Evolutionary conservation across 306 rosid species (phyloP).

Genomic region (Vicia sativa): DNA sequence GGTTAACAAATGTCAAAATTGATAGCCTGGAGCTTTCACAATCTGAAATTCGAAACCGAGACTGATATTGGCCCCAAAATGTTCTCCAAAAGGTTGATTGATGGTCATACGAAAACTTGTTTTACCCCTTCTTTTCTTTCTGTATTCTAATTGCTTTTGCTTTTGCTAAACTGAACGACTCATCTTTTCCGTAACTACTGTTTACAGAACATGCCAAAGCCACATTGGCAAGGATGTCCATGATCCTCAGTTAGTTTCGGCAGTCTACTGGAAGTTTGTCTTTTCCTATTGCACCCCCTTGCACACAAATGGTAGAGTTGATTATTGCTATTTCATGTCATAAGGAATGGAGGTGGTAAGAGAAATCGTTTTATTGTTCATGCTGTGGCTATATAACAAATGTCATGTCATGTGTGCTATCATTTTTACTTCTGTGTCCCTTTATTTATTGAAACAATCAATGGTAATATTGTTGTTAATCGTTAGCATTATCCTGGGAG

Average conservation of each 20-base stretch:
- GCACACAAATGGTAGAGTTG: slow-evolving; percentile 10
- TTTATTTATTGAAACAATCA: not conserved
- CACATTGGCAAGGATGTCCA: slow-evolving; percentile 4
- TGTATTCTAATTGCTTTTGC: slow-evolving; percentile 16
- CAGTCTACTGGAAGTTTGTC: slow-evolving; percentile 16
- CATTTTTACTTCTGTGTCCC: slow-evolving; percentile 20
- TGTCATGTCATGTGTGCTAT: slow-evolving; percentile 11
- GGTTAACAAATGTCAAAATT: slow-evolving; percentile 14
- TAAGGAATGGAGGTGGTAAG: slow-evolving; percentile 16
- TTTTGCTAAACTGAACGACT: slow-evolving; percentile 11
- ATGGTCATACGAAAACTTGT: slow-evolving; percentile 21
- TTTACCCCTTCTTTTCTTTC: slow-evolving; percentile 1
- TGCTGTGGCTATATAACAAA: slow-evolving; percentile 1
- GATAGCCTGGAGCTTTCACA: slow-evolving; percentile 23
- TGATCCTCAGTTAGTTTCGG: slow-evolving; percentile 23
- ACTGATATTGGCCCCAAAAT: slow-evolving; percentile 30
- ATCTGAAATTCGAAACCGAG: slow-evolving; percentile 27
- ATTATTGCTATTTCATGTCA: slow-evolving; percentile 1
- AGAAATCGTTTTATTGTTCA: slow-evolving; percentile 1
- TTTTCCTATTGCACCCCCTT: slow-evolving; percentile 6
- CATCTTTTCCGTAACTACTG: slow-evolving; percentile 7
- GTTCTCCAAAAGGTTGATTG: slow-evolving; percentile 26
- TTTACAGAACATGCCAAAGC: slow-evolving; percentile 17
- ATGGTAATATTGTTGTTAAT: not conserved
- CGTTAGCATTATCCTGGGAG: not conserved